Evolutionary conservation across 1,284 basidiomycete species (phyloP).

Genomic region (Golubevia pallescens): DNA sequence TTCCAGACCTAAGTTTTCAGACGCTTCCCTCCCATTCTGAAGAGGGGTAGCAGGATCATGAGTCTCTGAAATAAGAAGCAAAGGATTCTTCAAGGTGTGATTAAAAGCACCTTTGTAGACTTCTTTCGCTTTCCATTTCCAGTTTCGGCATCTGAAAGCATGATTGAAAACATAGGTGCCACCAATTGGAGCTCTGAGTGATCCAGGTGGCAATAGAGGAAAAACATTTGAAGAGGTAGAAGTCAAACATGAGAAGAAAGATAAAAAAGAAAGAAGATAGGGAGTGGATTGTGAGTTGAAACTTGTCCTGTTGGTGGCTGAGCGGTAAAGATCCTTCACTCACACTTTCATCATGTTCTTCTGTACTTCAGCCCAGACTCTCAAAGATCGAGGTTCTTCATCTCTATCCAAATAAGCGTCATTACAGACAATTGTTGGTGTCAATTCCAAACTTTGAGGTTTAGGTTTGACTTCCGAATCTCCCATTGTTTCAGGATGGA

Average conservation of each 20-base stretch:
- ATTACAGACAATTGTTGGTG: constrained; percentile 21
- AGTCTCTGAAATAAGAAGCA: constrained; percentile 22
- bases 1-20: constrained; percentile 15
- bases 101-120: constrained; percentile 21
- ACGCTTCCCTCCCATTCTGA: constrained; percentile 15
- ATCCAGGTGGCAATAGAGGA: no score
- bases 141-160: constrained; percentile 27
- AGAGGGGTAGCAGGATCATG: constrained; percentile 33
- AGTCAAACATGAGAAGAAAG: no score
- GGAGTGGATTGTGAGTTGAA: no score
- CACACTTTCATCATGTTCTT: constrained; percentile 11
- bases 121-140: constrained; percentile 13
- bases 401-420: constrained; percentile 17
- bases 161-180: constrained; percentile 22
- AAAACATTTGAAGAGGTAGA: no score
- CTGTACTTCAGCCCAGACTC: constrained; percentile 23
- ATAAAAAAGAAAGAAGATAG: no score
- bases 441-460: constrained; percentile 17
- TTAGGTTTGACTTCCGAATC: neutral
- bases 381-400: constrained; percentile 5
- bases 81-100: constrained; percentile 15
- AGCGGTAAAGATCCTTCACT: no score
- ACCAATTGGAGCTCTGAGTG: constrained; percentile 20
- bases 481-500: constrained; percentile 7
- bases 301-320: no score